Conservation (phyloP, 345 rosid species). For the Fremontodendron californicum region DNA sequence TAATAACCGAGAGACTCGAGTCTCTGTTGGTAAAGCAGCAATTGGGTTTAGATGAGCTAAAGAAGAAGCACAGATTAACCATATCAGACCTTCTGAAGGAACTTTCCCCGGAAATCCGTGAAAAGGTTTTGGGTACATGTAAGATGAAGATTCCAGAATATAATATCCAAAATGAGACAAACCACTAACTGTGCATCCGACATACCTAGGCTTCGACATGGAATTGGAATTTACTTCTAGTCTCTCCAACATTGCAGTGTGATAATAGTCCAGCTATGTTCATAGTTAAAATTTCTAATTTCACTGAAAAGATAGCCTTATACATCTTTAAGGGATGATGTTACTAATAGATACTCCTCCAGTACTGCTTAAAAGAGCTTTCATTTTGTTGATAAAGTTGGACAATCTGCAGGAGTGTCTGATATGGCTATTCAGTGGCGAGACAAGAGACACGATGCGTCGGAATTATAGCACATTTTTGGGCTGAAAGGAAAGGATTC, state of each 20-base stretch:
- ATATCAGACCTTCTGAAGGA: slow-evolving; percentile 53
- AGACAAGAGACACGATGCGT: background rate
- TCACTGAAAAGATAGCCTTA: background rate
- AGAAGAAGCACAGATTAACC: slow-evolving; percentile 51
- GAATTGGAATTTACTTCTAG: background rate
- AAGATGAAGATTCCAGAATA: slow-evolving; percentile 33
- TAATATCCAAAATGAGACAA: background rate
- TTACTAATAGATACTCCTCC: background rate
- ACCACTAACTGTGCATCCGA: background rate
- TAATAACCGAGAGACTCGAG: slow-evolving; percentile 50
- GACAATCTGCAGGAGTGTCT: background rate
- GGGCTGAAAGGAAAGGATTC: background rate
- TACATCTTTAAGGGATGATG: background rate
- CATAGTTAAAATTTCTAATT: background rate
- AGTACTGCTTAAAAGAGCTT: background rate
- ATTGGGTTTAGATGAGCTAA: slow-evolving; percentile 60
- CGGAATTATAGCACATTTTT: background rate
- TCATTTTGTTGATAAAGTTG: background rate
- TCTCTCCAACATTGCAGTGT: background rate
- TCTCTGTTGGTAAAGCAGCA: slow-evolving; percentile 55
- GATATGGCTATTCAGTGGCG: background rate
- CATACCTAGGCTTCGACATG: background rate
- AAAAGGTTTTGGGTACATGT: slow-evolving; percentile 42
- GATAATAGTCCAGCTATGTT: background rate
- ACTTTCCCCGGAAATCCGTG: slow-evolving; percentile 47